A percentile compares a stretch with the other conserved stretches of the same genome.
phyloP scores from a whole-genome alignment of 2,329 filamentous ascomycete genomes.

The Aspergillus flavus region DNA sequence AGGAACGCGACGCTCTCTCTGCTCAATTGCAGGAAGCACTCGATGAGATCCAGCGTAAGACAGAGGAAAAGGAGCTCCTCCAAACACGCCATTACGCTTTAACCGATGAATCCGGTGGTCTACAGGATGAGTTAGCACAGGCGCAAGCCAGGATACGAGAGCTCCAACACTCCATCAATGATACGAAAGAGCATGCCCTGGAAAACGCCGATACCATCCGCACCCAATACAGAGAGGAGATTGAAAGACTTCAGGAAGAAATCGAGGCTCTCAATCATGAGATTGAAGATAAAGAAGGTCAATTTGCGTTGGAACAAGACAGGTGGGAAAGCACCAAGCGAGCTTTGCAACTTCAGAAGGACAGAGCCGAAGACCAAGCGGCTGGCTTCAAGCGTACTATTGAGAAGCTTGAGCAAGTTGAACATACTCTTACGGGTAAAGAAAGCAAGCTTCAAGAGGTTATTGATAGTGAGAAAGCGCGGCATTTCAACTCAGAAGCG shows the following conservation, averaged over 20 bases:
- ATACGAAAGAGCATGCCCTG: conserved; percentile 60
- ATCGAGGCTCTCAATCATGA: conserved; percentile 65
- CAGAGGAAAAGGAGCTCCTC: conserved; percentile 68
- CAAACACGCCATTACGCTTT: conserved; percentile 70
- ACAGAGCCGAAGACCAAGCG: conserved; percentile 68
- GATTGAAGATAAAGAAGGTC: conserved; percentile 69
- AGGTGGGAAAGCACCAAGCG: conserved; percentile 71
- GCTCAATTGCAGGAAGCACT: conserved; percentile 58
- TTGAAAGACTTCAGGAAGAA: conserved; percentile 59
- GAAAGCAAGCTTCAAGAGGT: conserved; percentile 69
- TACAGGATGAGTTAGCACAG: conserved; percentile 65
- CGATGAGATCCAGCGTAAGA: conserved; percentile 60
- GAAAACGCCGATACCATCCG: conserved; percentile 64
- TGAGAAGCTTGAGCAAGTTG: conserved; percentile 67
- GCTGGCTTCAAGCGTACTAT: conserved; percentile 70
- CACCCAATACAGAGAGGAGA: conserved; percentile 56
- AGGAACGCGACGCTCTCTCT: conserved; percentile 44
- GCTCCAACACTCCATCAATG: conserved; percentile 53
- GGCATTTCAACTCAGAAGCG: conserved; percentile 72
- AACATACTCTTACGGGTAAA: conserved; percentile 68
- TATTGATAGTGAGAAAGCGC: conserved; percentile 70
- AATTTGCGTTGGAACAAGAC: conserved; percentile 71
- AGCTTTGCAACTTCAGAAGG: conserved; percentile 65
- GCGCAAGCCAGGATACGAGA: conserved; percentile 48
- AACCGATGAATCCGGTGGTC: conserved; percentile 64